A percentile compares a stretch with the other conserved stretches of the same genome.
phyloP scores from a whole-genome alignment of 257 asterid species.

The Lycium ferocissimum region DNA sequence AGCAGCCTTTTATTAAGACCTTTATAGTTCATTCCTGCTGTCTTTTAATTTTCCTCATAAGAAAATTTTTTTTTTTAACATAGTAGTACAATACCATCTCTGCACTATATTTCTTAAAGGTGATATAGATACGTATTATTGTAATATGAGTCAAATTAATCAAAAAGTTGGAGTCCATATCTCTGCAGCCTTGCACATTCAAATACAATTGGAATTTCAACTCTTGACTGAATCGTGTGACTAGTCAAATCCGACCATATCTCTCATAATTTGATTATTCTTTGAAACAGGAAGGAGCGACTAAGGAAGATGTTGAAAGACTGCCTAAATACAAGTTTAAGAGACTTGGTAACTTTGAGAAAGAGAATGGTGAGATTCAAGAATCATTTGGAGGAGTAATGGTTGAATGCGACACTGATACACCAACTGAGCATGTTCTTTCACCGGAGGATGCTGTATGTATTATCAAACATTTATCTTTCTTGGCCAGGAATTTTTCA shows the following conservation, averaged over 20 bases:
- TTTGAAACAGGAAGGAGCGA: slow-evolving; percentile 89
- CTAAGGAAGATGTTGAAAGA: slow-evolving; percentile 92
- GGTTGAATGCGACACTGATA: slow-evolving; percentile 75
- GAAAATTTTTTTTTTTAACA: background rate
- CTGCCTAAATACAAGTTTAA: slow-evolving; percentile 82
- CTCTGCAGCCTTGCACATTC: slow-evolving; percentile 1
- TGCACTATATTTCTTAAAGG: background rate
- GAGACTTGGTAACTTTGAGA: slow-evolving; percentile 84
- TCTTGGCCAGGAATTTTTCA: background rate
- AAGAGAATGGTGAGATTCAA: slow-evolving; percentile 86
- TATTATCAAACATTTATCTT: slow-evolving; percentile 28
- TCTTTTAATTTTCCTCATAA: background rate
- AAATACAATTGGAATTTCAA: background rate
- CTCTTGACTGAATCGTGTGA: background rate
- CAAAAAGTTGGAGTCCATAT: background rate
- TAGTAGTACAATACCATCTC: background rate
- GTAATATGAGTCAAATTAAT: background rate
- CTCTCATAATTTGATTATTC: background rate
- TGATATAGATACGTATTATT: background rate
- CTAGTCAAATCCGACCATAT: background rate
- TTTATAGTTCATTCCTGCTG: background rate
- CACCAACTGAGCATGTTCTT: slow-evolving; percentile 84
- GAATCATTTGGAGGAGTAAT: slow-evolving; percentile 95
- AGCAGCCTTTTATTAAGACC: background rate
- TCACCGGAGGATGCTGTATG: slow-evolving; percentile 92